Conservation (phyloP, 2,329 filamentous ascomycete genomes). For the Pseudogymnoascus sp. region DNA sequence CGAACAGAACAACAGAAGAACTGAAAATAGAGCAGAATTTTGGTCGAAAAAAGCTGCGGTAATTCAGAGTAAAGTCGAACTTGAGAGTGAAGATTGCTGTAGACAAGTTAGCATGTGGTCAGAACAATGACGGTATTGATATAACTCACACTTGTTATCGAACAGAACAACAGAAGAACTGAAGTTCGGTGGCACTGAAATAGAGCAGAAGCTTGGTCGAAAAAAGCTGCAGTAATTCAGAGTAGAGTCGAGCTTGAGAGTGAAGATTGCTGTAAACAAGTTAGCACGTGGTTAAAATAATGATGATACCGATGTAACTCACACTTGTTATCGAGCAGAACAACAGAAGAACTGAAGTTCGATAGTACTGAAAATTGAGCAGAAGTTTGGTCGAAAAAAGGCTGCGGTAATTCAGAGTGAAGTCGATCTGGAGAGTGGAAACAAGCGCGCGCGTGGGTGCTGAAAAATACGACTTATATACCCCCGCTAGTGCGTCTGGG, state of each 20-base stretch:
- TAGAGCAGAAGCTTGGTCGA: not conserved
- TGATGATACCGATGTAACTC: not conserved
- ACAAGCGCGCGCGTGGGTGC: not conserved
- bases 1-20: not conserved
- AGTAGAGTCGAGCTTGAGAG: not conserved
- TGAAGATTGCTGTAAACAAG: not conserved
- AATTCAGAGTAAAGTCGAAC: too few species aligned
- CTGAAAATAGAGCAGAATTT: not conserved
- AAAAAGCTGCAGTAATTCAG: not conserved
- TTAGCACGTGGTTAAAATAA: not conserved
- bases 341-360: not conserved
- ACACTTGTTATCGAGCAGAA: not conserved
- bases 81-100: not conserved
- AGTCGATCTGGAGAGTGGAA: not conserved
- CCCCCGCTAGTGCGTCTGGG: not conserved
- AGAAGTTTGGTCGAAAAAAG: not conserved
- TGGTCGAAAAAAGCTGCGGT: not conserved
- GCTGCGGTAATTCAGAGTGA: not conserved
- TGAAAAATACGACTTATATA: not conserved
- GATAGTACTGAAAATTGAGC: not conserved
- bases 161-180: not conserved
- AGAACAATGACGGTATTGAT: not conserved
- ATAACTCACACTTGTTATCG: not conserved
- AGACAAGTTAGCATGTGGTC: not conserved
- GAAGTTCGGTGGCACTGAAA: not conserved